A percentile compares a stretch with the other conserved stretches of the same genome.
These are phyloP conservation scores for Sequoiadendron giganteum DNA, from an alignment of 75 land plant genomes.

Conservation along the genomic window DNA sequence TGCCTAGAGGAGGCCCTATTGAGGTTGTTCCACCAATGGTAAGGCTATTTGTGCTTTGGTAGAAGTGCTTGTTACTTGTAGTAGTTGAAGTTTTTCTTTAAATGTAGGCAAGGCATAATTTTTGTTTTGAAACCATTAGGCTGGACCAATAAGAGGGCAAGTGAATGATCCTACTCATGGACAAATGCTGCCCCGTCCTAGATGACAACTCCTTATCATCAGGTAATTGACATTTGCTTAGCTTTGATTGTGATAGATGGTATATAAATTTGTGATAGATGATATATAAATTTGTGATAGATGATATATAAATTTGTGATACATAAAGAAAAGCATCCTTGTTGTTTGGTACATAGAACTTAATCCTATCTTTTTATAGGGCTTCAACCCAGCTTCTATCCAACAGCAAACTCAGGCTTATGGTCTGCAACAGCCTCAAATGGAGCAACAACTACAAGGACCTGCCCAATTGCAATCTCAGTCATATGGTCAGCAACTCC, in stretches of 20 bases:
- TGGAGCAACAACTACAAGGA: not conserved
- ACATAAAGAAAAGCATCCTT: not conserved
- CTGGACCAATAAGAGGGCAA: slow-evolving; percentile 17
- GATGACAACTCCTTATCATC: slow-evolving; percentile 16
- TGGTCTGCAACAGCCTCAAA: slow-evolving; percentile 16
- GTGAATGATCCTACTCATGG: slow-evolving; percentile 22
- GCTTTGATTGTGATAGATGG: too few species aligned
- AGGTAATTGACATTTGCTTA: slow-evolving; percentile 11
- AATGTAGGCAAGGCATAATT: not conserved
- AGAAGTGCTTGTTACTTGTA: not conserved
- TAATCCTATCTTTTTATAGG: slow-evolving; percentile 15
- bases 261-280: too few species aligned
- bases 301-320: not conserved
- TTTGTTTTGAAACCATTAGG: slow-evolving; percentile 12
- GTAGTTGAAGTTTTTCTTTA: too few species aligned
- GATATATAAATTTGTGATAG: too few species aligned
- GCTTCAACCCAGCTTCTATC: slow-evolving; percentile 24
- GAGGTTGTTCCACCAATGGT: slow-evolving; percentile 36
- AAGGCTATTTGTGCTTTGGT: slow-evolving; percentile 10
- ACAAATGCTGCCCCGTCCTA: slow-evolving; percentile 11
- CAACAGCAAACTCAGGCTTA: slow-evolving; percentile 25
- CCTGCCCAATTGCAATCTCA: not conserved
- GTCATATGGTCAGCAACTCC: not conserved
- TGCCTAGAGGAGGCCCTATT: slow-evolving; percentile 42
- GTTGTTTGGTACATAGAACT: not conserved